phyloP scores from a whole-genome alignment of 495 filamentous ascomycete species.

The Penicillium coprophilum region DNA sequence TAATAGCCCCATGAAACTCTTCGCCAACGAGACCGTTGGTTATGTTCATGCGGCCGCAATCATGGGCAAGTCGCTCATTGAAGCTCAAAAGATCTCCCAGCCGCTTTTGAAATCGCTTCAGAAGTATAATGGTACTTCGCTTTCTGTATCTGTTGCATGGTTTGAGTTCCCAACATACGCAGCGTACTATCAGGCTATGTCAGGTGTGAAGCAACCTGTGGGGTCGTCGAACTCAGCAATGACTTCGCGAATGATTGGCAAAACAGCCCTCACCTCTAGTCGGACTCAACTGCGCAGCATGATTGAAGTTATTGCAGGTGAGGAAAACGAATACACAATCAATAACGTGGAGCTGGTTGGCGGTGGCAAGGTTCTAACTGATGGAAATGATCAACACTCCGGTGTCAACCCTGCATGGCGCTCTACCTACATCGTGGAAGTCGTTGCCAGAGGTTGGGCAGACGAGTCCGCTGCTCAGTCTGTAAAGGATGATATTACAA shows the following conservation, averaged over 20 bases:
- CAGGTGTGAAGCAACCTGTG: constrained; percentile 27
- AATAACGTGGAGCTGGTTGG: constrained; percentile 37
- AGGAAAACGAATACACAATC: constrained; percentile 25
- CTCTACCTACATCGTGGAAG: constrained; percentile 37
- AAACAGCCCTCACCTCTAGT: constrained; percentile 28
- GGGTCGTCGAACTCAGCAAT: constrained; percentile 23
- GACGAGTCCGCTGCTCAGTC: constrained; percentile 38
- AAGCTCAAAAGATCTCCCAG: constrained; percentile 26
- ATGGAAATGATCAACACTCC: constrained; percentile 26
- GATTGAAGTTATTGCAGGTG: constrained; percentile 32
- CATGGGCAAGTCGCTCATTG: constrained; percentile 25
- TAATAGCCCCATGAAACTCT: constrained; percentile 18
- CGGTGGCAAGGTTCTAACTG: constrained; percentile 35
- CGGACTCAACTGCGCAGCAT: constrained; percentile 22
- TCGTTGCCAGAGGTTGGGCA: constrained; percentile 41
- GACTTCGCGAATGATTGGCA: constrained; percentile 41
- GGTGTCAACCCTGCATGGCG: constrained; percentile 49
- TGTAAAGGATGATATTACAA: constrained; percentile 48
- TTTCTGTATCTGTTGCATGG: constrained; percentile 31
- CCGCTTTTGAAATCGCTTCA: constrained; percentile 23
- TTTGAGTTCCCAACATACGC: constrained; percentile 34
- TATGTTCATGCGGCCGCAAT: constrained; percentile 35
- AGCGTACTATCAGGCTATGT: constrained; percentile 35
- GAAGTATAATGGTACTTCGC: constrained; percentile 27
- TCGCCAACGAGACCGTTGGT: constrained; percentile 31